phyloP scores from a whole-genome alignment of 2,329 filamentous ascomycete genomes.

The Trichophyton verrucosum region DNA sequence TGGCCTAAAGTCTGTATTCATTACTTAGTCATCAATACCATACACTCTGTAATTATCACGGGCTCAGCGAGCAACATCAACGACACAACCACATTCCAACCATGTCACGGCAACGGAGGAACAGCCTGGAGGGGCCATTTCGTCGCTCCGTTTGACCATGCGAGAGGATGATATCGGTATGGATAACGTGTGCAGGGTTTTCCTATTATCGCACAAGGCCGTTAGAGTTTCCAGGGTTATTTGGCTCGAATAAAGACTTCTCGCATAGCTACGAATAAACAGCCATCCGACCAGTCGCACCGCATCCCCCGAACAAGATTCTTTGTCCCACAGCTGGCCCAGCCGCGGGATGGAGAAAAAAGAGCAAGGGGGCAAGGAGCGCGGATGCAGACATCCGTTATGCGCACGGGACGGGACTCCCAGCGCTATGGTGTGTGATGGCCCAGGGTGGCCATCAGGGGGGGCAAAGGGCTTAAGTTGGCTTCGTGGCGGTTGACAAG shows the following conservation, averaged over 20 bases:
- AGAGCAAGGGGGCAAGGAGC: background rate
- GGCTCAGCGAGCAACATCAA: no score
- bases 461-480: background rate
- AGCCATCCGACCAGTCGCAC: background rate
- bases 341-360: background rate
- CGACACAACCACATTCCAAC: no score
- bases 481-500: background rate
- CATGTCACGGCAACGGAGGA: no score
- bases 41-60: no score
- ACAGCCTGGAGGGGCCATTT: no score
- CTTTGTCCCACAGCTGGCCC: background rate
- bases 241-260: background rate
- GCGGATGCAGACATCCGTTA: background rate
- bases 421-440: background rate
- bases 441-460: background rate
- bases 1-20: no score
- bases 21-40: no score
- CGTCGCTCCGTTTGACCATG: no score
- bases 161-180: no score
- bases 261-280: background rate
- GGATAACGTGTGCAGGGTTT: no score
- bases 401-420: background rate
- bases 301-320: background rate
- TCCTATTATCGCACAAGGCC: no score
- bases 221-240: no score